Base-by-base conservation (phyloP, 768 basidiomycete genomes). In the Trametes coccinea region DNA sequence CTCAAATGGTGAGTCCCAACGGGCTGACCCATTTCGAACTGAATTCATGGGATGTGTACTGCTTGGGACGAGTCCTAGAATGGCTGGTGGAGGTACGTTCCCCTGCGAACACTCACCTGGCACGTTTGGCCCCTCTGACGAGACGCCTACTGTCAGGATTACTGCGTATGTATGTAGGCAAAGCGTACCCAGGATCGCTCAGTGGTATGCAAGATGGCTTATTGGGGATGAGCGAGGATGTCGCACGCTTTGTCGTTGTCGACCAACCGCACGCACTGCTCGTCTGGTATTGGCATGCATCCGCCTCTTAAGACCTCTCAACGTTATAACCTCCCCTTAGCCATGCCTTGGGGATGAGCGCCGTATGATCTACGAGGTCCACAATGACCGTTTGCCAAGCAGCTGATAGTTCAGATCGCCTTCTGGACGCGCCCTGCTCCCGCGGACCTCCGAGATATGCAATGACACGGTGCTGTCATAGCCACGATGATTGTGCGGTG, bases 41-140 rank as follows among this genome's bases (percentile, higher is more conserved):
- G 1, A 54, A 60, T 13, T 60, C 59, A 3, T 60, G 59, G 59
- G 59, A 60, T 27, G 52, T 60, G 9, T 56, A 56, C 41, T 61
- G 60, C 31, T 5, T 49, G 7, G 60, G 60, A 11, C 39, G n/a
- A 7, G 10, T 47, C 14, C n/a, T 54, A 4, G 40, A 55, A 16
- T 5, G 9, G 1, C 6, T 57, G 9, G 2, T 43, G 22, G 7
- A 50, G 39, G 56, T 57, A 29, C 4, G 45, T n/a, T 46, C 5
- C 2, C 27, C 22, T 22, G 22, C 22, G 22, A 22, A 22, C 16
- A 17, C 16, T n/a, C 4, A 7, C 2, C 11, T 6, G 29, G 44
- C n/a, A 5, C 9, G 8, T 13, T 2, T 4, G 4, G 33, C 7
- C 34, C 7, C 41, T 45, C 22, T 22, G 22, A 22, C 22, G 22